Evolutionary conservation across 2,329 filamentous ascomycete species (phyloP).

Genomic region (Claviceps paspali): DNA sequence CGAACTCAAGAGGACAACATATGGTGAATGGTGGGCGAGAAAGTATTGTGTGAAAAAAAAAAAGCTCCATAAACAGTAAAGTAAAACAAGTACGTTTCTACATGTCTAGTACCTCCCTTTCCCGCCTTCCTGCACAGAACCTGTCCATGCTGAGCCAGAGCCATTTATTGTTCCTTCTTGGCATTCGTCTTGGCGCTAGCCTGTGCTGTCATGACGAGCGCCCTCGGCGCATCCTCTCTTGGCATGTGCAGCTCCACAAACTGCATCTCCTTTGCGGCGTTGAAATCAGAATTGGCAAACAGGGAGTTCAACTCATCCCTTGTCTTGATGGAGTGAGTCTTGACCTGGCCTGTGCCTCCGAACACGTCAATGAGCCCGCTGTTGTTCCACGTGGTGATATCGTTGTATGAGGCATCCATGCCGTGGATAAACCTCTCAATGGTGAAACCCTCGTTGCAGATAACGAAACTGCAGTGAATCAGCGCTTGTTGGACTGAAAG

Average conservation of each 20-base stretch:
- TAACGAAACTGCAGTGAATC: slow-evolving; percentile 45
- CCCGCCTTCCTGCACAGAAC: no score
- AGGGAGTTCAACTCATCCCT: slow-evolving; percentile 52
- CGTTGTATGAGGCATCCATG: slow-evolving; percentile 66
- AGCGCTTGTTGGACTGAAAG: background rate
- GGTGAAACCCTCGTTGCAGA: slow-evolving; percentile 80
- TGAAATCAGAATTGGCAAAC: slow-evolving; percentile 49
- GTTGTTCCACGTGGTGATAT: slow-evolving; percentile 63
- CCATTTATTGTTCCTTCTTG: slow-evolving; percentile 21
- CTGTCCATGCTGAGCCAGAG: background rate
- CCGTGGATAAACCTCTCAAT: slow-evolving; percentile 84
- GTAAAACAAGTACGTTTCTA: no score
- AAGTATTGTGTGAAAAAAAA: no score
- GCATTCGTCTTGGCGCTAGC: slow-evolving; percentile 55
- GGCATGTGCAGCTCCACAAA: slow-evolving; percentile 76
- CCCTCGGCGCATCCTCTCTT: slow-evolving; percentile 59
- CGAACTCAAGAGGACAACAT: no score
- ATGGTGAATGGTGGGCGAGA: no score
- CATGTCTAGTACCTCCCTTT: no score
- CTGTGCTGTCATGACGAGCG: slow-evolving; percentile 54
- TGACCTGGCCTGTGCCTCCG: slow-evolving; percentile 43
- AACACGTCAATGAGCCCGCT: slow-evolving; percentile 53
- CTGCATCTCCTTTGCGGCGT: slow-evolving; percentile 37
- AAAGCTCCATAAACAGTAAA: no score
- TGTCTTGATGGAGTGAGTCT: slow-evolving; percentile 53